Percentiles rank a stretch among this genome's conserved stretches.
These are phyloP conservation scores for Auriculariales sp. DNA, from an alignment of 768 basidiomycete genomes.

Conservation along the genomic window DNA sequence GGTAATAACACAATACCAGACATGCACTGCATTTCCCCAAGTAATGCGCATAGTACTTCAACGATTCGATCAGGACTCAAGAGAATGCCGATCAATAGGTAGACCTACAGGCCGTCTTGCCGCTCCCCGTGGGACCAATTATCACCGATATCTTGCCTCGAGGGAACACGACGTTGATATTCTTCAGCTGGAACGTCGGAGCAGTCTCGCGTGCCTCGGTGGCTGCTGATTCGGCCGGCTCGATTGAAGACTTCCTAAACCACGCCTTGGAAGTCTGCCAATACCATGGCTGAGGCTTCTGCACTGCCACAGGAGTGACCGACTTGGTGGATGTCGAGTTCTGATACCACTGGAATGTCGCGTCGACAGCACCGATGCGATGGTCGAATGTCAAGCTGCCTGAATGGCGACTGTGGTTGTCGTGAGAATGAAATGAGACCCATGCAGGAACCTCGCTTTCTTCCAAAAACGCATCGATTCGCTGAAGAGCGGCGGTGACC, in stretches of 20 bases:
- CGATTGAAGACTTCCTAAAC: not conserved
- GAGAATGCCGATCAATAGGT: not conserved
- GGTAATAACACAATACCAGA: constrained; percentile 2
- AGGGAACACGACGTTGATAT: constrained; percentile 12
- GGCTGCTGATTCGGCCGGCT: not conserved
- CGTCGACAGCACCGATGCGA: not conserved
- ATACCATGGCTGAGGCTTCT: too few relatives aligned
- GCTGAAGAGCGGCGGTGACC: constrained; percentile 28
- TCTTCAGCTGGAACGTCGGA: constrained; percentile 2
- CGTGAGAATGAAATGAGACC: constrained; percentile 64
- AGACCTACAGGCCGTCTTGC: constrained; percentile 1
- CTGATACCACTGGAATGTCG: not conserved
- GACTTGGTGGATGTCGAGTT: not conserved
- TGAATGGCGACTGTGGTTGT: too few relatives aligned
- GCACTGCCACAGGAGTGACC: not conserved
- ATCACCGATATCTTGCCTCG: constrained; percentile 4
- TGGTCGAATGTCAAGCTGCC: not conserved
- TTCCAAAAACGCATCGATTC: constrained; percentile 57
- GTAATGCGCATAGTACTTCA: constrained; percentile 4
- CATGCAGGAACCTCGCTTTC: constrained; percentile 72
- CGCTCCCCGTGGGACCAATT: constrained; percentile 6
- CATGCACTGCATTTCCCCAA: constrained; percentile 7
- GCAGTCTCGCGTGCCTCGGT: constrained; percentile 5
- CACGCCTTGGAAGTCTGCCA: not conserved
- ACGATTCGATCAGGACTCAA: not conserved